Base-by-base conservation (phyloP, 192 early-diverging fungal genomes). In the Entomortierella beljakovae region DNA sequence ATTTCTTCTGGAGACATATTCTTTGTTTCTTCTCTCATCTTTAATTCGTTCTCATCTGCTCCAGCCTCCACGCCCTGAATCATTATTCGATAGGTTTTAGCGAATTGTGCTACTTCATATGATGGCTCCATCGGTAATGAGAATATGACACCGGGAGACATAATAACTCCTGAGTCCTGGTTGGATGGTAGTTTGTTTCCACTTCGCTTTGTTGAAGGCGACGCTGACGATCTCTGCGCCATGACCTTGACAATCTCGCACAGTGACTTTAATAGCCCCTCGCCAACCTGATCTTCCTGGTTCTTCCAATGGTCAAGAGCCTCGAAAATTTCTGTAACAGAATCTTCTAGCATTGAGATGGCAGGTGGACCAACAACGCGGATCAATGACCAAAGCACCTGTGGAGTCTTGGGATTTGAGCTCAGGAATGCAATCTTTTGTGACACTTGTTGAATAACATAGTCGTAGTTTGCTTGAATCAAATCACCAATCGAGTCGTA, bases 271-370 rank as follows among this genome's bases (percentile, higher is more conserved):
- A 81, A 82, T 20, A 88, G 37, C 3, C 82, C 80, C 16, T 73
- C 70, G 31, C 74, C 82, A 1, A 86, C 51, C 34, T 65, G 58
- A 33, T 82, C 70, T n/a, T 88, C 71, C 65, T 82, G 61, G 48
- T 38, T 60, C 70, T 83, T 79, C 74, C 84, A 85, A 13, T 72
- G 54, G 61, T 87, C 86, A 48, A 89, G 54, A 29, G 83, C 88
- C 52, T 86, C 86, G 61, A 87, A 89, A 25, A 88, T 85, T 34
- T 89, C 88, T 18, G 81, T 74, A 3, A 89, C 73, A 9, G 85
- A 81, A 42, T 89, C 88, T 46, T 85, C 81, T 15, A 89, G 43
- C 74, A 83, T 86, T 7, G 68, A 49, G 15, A 89, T 49, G 5
- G 81, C 74, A 28, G 62, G 58, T 1, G 64, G 37, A 16, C 86